Evolutionary conservation across 2,329 filamentous ascomycete species (phyloP).

Genomic region (Diplodia intermedia): DNA sequence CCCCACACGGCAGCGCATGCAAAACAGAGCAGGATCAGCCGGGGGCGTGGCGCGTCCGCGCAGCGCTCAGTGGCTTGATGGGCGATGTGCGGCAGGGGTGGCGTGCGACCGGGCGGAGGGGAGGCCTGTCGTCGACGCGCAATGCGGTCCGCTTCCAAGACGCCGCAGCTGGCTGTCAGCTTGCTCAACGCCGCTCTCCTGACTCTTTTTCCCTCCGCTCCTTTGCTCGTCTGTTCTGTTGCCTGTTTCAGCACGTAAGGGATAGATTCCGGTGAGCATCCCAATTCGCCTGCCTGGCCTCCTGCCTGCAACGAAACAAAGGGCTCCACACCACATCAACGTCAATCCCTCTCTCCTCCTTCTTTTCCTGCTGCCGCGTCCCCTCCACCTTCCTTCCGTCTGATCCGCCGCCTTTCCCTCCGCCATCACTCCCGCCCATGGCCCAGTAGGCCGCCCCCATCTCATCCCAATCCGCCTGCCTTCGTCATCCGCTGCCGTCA

Average conservation of each 20-base stretch:
- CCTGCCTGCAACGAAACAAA: constrained; percentile 25
- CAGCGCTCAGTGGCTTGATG: constrained; percentile 16
- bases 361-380: background rate
- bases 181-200: constrained; percentile 1
- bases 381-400: background rate
- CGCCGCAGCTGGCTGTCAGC: background rate
- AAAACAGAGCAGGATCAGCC: constrained; percentile 13
- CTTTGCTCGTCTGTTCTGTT: background rate
- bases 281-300: constrained; percentile 7
- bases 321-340: constrained; percentile 6
- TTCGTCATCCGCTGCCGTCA: background rate
- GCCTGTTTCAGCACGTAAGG: constrained; percentile 16
- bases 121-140: constrained; percentile 16
- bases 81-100: constrained; percentile 25
- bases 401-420: background rate
- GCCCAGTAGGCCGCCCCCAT: background rate
- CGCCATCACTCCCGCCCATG: background rate
- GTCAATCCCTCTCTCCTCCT: background rate
- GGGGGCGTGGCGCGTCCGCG: background rate
- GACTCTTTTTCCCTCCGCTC: background rate
- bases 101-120: background rate
- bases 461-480: background rate
- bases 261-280: constrained; percentile 23
- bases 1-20: constrained; percentile 14
- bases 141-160: constrained; percentile 23